A percentile compares a stretch with the other conserved stretches of the same genome.
These are phyloP conservation scores for Moesziomyces antarcticus DNA, from an alignment of 1,284 basidiomycete genomes.

Conservation along the genomic window DNA sequence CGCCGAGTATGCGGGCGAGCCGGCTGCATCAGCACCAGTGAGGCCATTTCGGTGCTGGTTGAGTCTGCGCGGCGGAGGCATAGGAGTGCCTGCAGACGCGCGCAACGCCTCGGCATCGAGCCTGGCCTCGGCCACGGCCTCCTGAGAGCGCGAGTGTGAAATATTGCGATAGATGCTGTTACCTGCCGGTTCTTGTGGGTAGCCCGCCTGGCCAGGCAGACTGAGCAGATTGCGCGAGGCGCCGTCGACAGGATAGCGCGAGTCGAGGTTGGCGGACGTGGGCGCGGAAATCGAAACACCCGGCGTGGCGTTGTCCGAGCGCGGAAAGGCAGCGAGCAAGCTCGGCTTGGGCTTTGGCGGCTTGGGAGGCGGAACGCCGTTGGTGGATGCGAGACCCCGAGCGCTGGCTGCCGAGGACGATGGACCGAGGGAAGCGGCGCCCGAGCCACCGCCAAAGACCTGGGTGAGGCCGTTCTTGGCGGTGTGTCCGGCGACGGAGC, in stretches of 20 bases:
- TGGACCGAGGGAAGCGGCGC: slow-evolving; percentile 17
- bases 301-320: slow-evolving; percentile 1
- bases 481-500: slow-evolving; percentile 6
- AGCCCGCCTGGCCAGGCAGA: slow-evolving; percentile 12
- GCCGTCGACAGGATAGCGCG: not conserved
- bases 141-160: slow-evolving; percentile 32
- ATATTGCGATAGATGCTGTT: slow-evolving; percentile 20
- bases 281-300: slow-evolving; percentile 12
- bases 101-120: slow-evolving; percentile 36
- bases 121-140: slow-evolving; percentile 19
- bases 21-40: not conserved
- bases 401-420: slow-evolving; percentile 6
- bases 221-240: slow-evolving; percentile 1
- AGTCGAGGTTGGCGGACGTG: slow-evolving; percentile 5
- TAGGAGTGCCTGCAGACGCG: slow-evolving; percentile 34
- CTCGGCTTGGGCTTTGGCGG: slow-evolving; percentile 41
- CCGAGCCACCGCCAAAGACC: slow-evolving; percentile 11
- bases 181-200: not conserved
- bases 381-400: not conserved
- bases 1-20: not conserved
- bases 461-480: slow-evolving; percentile 32
- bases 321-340: slow-evolving; percentile 28
- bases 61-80: slow-evolving; percentile 39
- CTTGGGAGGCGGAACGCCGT: slow-evolving; percentile 25
- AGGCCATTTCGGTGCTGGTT: slow-evolving; percentile 3